Evolutionary conservation across 805 yeast genomes (phyloP).

Genomic region (Starmerella asiatica): DNA sequence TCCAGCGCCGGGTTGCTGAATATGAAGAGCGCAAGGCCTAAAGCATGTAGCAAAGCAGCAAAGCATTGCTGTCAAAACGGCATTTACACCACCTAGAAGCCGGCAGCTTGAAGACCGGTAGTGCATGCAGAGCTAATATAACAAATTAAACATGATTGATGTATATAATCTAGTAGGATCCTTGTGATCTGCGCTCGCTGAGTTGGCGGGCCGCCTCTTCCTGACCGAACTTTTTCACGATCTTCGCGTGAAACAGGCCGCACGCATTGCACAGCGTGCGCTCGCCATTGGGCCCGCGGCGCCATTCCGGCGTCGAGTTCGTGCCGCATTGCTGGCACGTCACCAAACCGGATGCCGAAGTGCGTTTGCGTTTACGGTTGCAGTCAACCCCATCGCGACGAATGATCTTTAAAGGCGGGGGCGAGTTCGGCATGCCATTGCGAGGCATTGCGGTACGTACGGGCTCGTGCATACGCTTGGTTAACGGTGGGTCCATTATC

Average conservation of each 20-base stretch:
- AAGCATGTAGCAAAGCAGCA: too few relatives aligned
- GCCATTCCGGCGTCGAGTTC: slow-evolving; percentile 66
- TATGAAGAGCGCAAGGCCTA: slow-evolving; percentile 32
- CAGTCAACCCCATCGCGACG: too few relatives aligned
- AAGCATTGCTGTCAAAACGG: too few relatives aligned
- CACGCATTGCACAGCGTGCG: slow-evolving; percentile 73
- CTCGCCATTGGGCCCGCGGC: slow-evolving; percentile 67
- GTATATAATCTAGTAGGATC: background rate
- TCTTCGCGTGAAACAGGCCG: slow-evolving; percentile 60
- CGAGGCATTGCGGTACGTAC: too few relatives aligned
- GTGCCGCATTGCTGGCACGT: slow-evolving; percentile 39
- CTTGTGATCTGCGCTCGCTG: slow-evolving; percentile 22
- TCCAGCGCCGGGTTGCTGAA: slow-evolving; percentile 65
- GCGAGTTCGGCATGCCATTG: too few relatives aligned
- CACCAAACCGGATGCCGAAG: background rate
- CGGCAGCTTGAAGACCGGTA: too few relatives aligned
- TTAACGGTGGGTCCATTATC: too few relatives aligned
- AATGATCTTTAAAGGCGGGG: too few relatives aligned
- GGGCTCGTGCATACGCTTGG: too few relatives aligned
- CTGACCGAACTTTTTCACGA: slow-evolving; percentile 45
- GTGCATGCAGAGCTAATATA: too few relatives aligned
- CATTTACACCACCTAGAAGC: too few relatives aligned
- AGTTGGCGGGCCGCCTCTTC: slow-evolving; percentile 32
- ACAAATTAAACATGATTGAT: background rate
- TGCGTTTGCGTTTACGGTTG: background rate